Conservation (phyloP, 768 basidiomycete species). For the Vishniacozyma victoriae region DNA sequence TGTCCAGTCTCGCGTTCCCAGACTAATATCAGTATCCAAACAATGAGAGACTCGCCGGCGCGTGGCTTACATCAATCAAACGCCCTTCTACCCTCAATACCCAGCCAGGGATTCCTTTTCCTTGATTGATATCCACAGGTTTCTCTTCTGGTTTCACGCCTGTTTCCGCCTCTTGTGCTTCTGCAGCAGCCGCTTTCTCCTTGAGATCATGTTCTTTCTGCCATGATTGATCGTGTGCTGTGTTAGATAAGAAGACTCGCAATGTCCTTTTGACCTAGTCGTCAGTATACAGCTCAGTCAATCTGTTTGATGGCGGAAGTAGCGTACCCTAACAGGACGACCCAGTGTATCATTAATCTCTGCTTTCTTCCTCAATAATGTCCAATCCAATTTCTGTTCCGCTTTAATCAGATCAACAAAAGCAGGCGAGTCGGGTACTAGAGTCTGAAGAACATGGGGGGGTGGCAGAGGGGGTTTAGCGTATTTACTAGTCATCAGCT, state of each 20-base stretch:
- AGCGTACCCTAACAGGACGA: conserved; percentile 62
- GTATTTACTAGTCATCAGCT: conserved; percentile 12
- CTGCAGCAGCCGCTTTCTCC: neutral
- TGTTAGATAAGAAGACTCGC: conserved; percentile 80
- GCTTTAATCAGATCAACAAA: conserved; percentile 79
- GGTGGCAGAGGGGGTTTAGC: conserved; percentile 39
- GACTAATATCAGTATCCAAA: conserved; percentile 21
- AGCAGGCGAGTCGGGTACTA: conserved; percentile 76
- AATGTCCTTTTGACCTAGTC: conserved; percentile 79
- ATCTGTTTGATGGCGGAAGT: neutral
- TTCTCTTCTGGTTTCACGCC: conserved; percentile 2
- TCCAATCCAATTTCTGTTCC: conserved; percentile 92
- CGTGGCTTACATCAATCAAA: conserved; percentile 53
- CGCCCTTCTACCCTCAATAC: conserved; percentile 79
- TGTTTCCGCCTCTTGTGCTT: neutral
- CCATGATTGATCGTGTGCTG: conserved; percentile 79
- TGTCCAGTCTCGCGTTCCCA: conserved; percentile 44
- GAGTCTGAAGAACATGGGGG: conserved; percentile 60
- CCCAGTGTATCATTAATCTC: conserved; percentile 86
- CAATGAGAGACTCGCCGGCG: neutral
- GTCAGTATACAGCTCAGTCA: too few relatives aligned
- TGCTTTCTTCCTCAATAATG: conserved; percentile 78
- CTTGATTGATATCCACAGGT: conserved; percentile 63
- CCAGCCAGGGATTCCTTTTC: conserved; percentile 86
- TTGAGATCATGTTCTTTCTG: conserved; percentile 52